A percentile compares a stretch with the other conserved stretches of the same genome.
Conservation (phyloP, 2,329 filamentous ascomycete genomes). For the Colletotrichum sp. region DNA sequence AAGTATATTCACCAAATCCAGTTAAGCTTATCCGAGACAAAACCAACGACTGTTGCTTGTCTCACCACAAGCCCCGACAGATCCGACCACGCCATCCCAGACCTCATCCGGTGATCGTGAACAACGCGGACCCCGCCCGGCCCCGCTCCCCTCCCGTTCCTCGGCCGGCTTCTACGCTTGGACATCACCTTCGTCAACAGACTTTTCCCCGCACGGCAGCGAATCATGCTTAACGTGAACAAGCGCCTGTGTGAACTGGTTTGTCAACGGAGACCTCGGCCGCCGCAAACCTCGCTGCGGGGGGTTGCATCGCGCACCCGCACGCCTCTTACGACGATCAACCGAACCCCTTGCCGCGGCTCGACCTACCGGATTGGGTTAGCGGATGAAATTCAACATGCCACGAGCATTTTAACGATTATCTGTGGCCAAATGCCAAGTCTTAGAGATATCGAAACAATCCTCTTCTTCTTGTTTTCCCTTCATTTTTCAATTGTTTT, state of each 20-base stretch:
- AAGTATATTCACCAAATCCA: neutral
- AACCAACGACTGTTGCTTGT: neutral
- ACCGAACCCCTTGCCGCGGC: neutral
- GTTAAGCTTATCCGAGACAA: neutral
- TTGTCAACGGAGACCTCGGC: neutral
- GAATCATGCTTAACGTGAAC: neutral
- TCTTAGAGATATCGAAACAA: neutral
- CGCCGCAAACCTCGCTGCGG: neutral
- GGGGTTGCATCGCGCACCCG: neutral
- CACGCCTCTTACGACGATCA: neutral
- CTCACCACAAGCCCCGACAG: neutral
- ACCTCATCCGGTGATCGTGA: neutral
- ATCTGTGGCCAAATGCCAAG: neutral
- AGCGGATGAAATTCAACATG: neutral
- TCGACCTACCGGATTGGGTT: neutral
- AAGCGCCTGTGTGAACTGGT: neutral
- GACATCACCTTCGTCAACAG: neutral
- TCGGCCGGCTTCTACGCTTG: neutral
- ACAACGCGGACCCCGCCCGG: neutral
- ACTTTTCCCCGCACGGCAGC: neutral
- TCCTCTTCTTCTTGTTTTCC: neutral
- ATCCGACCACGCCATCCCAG: neutral
- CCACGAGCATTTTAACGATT: neutral
- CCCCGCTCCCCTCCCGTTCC: neutral
- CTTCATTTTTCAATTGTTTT: rapidly evolving